Evolutionary conservation across 352 stramenopile species (phyloP), one percentile per base, ranked within the genome.

Genomic region (Pseudoperonospora humuli): DNA sequence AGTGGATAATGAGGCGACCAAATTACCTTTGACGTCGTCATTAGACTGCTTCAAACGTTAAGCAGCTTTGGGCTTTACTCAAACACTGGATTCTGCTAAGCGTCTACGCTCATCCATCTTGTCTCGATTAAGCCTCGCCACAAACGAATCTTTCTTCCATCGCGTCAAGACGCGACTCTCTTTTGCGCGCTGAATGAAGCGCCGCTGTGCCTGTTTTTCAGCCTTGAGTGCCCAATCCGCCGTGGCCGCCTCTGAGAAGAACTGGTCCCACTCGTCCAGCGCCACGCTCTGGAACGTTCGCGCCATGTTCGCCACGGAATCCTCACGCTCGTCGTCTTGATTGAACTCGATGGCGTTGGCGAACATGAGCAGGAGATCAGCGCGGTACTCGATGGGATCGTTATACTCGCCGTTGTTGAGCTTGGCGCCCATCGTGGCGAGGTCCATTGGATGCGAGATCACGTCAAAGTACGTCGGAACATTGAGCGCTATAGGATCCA

Each of bases 391-490:
- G 2, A 65, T 45, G 0, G 79, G 75, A 17, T 62, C 51, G 14
- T 31, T 45, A 58, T 93, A 93, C 38, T 76, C 56, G 37, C 51
- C 42, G 0, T 23, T 44, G 40, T 55, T 72, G 37, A 96, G 77
- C 42, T 92, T 95, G 35, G 57, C 48, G 28, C 83, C 70, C 60
- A 99, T 95, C 1, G 93, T 98, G 34, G 83, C 75, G 19, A 99
- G 75, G 61, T 99, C 96, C 96, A 99, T 99, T 5, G 96, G 96
- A 27, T 79, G 50, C 58, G 87, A 76, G 44, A 99, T 86, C 19
- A 98, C 79, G 9, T 96, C 69, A 45, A 89, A 86, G 61, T 99
- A 99, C 39, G 84, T 93, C 9, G 88, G 88, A 42, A 98, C 73
- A 33, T 92, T 81, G 28, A 97, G 60, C 35, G 75, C 74, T 19